A percentile compares a stretch with the other conserved stretches of the same genome.
These are phyloP conservation scores for Chloromonas sp. DNA, from an alignment of 163 green algal species.

Conservation along the genomic window DNA sequence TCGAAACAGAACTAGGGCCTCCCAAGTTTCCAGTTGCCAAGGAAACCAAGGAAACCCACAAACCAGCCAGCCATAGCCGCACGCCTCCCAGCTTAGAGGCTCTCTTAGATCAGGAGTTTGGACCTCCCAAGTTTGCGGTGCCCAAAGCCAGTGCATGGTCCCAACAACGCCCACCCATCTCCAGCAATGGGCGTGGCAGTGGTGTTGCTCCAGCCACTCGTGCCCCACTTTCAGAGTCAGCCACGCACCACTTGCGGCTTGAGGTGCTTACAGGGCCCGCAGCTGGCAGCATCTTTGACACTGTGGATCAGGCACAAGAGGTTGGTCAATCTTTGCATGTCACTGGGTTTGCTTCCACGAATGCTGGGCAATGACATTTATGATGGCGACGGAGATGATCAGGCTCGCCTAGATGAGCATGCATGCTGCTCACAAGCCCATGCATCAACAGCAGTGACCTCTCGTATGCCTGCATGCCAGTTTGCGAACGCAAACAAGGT, in stretches of 20 bases:
- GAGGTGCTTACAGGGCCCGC: not conserved
- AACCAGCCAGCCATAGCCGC: not conserved
- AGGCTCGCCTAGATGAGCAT: no score
- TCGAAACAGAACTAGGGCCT: not conserved
- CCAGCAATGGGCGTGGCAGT: no score
- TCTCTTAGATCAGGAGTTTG: not conserved
- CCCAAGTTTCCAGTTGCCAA: not conserved
- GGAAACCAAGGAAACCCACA: not conserved
- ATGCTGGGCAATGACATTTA: no score
- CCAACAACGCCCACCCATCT: no score
- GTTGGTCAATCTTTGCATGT: not conserved
- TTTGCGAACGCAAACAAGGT: no score
- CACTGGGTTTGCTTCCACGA: no score
- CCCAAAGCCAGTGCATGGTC: not conserved
- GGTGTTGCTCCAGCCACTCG: no score
- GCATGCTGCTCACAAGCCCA: no score
- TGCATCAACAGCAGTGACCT: no score
- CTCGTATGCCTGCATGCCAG: no score
- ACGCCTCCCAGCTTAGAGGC: not conserved
- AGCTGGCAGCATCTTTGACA: not conserved
- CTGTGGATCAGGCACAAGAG: not conserved
- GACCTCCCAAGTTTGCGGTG: not conserved
- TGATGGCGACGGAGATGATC: no score
- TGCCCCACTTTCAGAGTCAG: not conserved
- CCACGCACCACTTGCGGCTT: not conserved